phyloP scores from a whole-genome alignment of 148 eudicot species.

The Spergularia bocconei region DNA sequence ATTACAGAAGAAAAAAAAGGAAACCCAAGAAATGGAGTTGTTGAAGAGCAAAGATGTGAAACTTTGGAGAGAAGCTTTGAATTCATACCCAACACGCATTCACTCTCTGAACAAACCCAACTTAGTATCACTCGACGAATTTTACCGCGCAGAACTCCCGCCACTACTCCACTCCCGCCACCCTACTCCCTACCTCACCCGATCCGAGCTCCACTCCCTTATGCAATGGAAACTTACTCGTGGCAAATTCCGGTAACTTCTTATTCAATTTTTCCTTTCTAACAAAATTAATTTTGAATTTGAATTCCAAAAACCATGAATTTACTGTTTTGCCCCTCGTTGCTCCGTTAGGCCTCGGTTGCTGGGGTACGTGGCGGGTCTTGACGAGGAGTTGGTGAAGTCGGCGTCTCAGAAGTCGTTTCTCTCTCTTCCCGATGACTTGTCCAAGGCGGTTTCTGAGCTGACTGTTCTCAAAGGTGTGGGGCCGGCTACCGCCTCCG shows the following conservation, averaged over 20 bases:
- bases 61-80: constrained; percentile 52
- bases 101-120: constrained; percentile 45
- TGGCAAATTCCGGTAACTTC: constrained; percentile 67
- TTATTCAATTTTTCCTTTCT: too few relatives aligned
- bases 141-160: constrained; percentile 68
- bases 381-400: constrained; percentile 64
- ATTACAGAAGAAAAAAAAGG: background rate
- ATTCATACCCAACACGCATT: constrained; percentile 45
- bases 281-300: background rate
- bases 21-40: constrained; percentile 35
- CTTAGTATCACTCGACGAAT: constrained; percentile 53
- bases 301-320: background rate
- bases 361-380: constrained; percentile 58
- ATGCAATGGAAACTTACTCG: constrained; percentile 93
- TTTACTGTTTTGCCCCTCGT: background rate
- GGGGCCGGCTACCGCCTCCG: constrained; percentile 97
- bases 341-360: constrained; percentile 51
- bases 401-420: constrained; percentile 71
- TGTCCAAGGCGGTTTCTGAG: constrained; percentile 59
- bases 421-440: constrained; percentile 55
- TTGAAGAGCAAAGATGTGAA: constrained; percentile 39
- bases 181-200: constrained; percentile 66
- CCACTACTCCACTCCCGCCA: constrained; percentile 47
- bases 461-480: constrained; percentile 79
- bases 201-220: constrained; percentile 63